Base-by-base conservation (phyloP, 768 basidiomycete genomes). In the Naematelia aurantialba region DNA sequence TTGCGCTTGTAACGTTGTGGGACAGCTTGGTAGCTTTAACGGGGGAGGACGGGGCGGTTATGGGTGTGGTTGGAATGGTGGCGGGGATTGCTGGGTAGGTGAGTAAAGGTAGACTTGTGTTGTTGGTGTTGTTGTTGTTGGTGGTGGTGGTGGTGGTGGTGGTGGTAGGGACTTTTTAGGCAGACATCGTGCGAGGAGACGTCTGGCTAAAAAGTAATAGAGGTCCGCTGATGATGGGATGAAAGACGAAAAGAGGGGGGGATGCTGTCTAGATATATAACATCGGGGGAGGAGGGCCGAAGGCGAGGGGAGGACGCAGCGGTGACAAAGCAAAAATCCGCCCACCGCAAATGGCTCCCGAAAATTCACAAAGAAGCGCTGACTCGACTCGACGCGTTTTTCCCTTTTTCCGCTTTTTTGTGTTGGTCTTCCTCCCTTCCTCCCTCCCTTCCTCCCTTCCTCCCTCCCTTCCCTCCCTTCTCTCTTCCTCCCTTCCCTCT, bases 21-120 rank as follows among this genome's bases (percentile, higher is more conserved):
- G 34, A 39, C 34, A 39, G 34, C 34, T 39, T 39, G 34, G 8
- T 39, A 8, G 17, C 17, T 39, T 39, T 39, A 39, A 39, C 8
- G 34, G 34, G 34, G 17, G 34, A 39, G 17, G 34, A 39, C 14
- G 27, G 30, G 21, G 11, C 30, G 39, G 24, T 44, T 4, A 19
- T 39, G 21, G 34, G 24, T n/a, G 30, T 51, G 5, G 55, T 24
- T 39, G 55, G 19, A 13, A 27, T 21, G n/a, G 54, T 46, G 42
- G 24, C 13, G 39, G 30, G 13, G 19, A n/a, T 21, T 55, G 24
- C 45, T 42, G 45, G 45, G 45, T 4, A 19, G 58, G 51, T 27
- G 45, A 57, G 24, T 26, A 19, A 49, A 24, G 49, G 54, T 30
- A 42, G 48, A 45, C 54, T 51, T 61, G 54, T 12, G 54, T 5